phyloP scores from a whole-genome alignment of 768 basidiomycete species.

The Crucibulum laeve region DNA sequence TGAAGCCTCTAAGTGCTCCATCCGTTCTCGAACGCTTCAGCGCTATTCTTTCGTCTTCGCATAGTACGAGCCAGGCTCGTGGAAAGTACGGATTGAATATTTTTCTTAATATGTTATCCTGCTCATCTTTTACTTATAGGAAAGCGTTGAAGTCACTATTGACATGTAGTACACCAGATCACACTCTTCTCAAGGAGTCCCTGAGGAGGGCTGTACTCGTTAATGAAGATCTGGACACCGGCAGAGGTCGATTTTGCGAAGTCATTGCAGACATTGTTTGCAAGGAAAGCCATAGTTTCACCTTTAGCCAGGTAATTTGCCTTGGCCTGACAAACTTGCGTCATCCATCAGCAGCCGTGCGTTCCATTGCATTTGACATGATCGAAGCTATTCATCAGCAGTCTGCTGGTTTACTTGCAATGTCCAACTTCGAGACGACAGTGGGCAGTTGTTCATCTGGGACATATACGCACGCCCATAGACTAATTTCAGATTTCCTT shows the following conservation, averaged over 20 bases:
- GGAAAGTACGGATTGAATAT: slow-evolving; percentile 53
- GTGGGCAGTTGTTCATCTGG: slow-evolving; percentile 69
- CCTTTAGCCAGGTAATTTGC: slow-evolving; percentile 70
- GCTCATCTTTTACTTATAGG: slow-evolving; percentile 33
- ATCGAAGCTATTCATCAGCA: slow-evolving; percentile 71
- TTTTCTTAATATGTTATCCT: not conserved
- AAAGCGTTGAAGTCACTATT: slow-evolving; percentile 74
- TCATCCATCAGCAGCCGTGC: slow-evolving; percentile 58
- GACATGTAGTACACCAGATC: slow-evolving; percentile 47
- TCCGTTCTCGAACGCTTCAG: slow-evolving; percentile 61
- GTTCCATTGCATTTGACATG: slow-evolving; percentile 75
- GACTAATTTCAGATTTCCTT: slow-evolving; percentile 70
- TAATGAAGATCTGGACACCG: slow-evolving; percentile 48
- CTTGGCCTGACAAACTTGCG: slow-evolving; percentile 84
- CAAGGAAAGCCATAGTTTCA: slow-evolving; percentile 54
- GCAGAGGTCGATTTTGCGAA: slow-evolving; percentile 70
- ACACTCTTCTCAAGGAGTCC: slow-evolving; percentile 56
- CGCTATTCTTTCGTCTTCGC: slow-evolving; percentile 62
- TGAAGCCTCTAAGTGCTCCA: slow-evolving; percentile 48
- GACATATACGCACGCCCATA: slow-evolving; percentile 79
- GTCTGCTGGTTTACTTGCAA: slow-evolving; percentile 58
- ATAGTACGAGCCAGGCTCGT: slow-evolving; percentile 42
- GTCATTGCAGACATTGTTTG: slow-evolving; percentile 69
- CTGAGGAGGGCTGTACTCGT: slow-evolving; percentile 67
- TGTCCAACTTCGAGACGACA: slow-evolving; percentile 71